phyloP scores from a whole-genome alignment of 2,329 filamentous ascomycete genomes.

The Ceratocystis eucalypticola region DNA sequence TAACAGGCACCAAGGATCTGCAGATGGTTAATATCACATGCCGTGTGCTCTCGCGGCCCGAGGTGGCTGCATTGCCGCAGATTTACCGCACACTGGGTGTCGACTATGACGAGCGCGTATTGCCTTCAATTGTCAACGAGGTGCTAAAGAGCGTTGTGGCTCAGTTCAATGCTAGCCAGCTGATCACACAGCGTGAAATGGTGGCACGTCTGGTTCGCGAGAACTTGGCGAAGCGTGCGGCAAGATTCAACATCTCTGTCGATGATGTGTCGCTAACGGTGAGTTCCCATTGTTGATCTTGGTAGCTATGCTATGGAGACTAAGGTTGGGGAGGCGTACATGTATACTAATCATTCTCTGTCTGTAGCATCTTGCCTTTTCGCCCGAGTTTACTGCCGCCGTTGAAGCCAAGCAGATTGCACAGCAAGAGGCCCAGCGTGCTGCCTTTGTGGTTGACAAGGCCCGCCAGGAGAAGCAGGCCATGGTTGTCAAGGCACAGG shows the following conservation, averaged over 20 bases:
- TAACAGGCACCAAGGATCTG: conserved; percentile 96
- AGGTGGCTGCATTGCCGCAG: conserved; percentile 77
- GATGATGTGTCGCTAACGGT: conserved; percentile 96
- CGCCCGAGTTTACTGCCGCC: conserved; percentile 58
- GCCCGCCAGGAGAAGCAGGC: conserved; percentile 98
- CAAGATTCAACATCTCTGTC: conserved; percentile 91
- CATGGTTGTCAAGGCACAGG: conserved; percentile 94
- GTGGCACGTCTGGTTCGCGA: conserved; percentile 84
- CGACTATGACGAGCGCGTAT: conserved; percentile 92
- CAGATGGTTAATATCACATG: conserved; percentile 99
- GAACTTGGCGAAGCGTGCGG: conserved; percentile 78
- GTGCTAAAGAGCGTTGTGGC: conserved; percentile 97
- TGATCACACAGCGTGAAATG: conserved; percentile 98
- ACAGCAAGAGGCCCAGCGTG: conserved; percentile 89
- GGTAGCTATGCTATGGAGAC: too few species aligned
- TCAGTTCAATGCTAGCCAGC: conserved; percentile 95
- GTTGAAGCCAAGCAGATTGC: conserved; percentile 63
- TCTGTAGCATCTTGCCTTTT: conserved; percentile 54
- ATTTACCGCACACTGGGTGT: conserved; percentile 92
- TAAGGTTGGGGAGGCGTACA: not conserved
- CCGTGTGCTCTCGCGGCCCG: conserved; percentile 88
- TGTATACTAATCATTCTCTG: conserved; percentile 1
- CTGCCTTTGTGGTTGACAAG: conserved; percentile 96
- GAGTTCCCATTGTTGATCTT: conserved; percentile 27
- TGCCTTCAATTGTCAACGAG: conserved; percentile 97